A percentile compares a stretch with the other conserved stretches of the same genome.
phyloP scores from a whole-genome alignment of 2,329 filamentous ascomycete genomes.

The Talaromyces atroroseus region DNA sequence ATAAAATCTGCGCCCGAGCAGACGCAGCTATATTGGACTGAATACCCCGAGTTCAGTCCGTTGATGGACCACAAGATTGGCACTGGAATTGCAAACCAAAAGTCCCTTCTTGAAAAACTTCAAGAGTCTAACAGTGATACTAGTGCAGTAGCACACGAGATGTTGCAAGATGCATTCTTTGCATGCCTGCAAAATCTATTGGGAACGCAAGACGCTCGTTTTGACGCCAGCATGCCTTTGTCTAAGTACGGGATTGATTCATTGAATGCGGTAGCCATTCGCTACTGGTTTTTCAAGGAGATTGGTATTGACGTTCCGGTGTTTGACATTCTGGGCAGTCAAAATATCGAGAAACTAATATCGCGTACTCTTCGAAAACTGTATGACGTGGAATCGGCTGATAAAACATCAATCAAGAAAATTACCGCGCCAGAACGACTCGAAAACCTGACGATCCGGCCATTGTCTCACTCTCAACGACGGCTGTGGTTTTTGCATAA shows the following conservation, averaged over 20 bases:
- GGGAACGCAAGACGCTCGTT: not conserved
- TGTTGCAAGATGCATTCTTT: not conserved
- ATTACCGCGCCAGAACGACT: not conserved
- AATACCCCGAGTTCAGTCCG: not conserved
- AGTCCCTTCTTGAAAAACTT: slow-evolving; percentile 1
- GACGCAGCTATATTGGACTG: slow-evolving; percentile 5
- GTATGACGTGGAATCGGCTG: not conserved
- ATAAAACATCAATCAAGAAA: not conserved
- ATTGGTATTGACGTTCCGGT: slow-evolving; percentile 42
- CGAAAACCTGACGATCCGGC: not conserved
- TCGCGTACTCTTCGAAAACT: not conserved
- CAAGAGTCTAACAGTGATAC: too few relatives aligned
- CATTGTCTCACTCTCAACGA: not conserved
- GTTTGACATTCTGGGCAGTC: slow-evolving; percentile 38
- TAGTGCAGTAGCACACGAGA: not conserved
- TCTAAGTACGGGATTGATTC: slow-evolving; percentile 21
- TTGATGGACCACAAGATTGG: not conserved
- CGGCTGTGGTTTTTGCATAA: slow-evolving; percentile 2
- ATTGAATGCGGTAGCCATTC: slow-evolving; percentile 2
- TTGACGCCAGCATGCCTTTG: slow-evolving; percentile 1
- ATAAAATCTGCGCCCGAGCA: not conserved
- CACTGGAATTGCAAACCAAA: not conserved
- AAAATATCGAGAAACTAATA: not conserved
- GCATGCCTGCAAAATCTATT: slow-evolving; percentile 1
- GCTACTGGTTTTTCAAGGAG: slow-evolving; percentile 43